Percentiles rank a stretch among this genome's conserved stretches.
Evolutionary conservation across 1,284 basidiomycete genomes (phyloP).

Genomic region (Moesziomyces sp.): DNA sequence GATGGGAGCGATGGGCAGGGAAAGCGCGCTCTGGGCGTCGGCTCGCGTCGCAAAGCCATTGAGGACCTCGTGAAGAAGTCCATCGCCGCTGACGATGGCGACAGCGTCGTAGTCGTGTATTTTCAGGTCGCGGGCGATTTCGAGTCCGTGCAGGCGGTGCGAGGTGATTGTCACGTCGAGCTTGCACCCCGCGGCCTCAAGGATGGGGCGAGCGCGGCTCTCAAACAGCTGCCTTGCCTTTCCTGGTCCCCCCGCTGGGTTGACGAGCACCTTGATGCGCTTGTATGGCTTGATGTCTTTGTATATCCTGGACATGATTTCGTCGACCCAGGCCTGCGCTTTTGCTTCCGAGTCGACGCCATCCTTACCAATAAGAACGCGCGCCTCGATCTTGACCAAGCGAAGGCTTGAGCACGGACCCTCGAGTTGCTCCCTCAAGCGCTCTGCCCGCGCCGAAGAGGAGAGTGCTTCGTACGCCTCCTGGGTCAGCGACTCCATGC

Average conservation of each 20-base stretch:
- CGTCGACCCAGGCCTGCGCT: conserved; percentile 37
- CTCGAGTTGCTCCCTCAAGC: conserved; percentile 45
- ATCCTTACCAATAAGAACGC: conserved; percentile 19
- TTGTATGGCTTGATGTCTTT: conserved; percentile 36
- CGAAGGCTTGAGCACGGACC: conserved; percentile 56
- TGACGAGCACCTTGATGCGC: conserved; percentile 76
- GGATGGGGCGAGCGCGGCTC: conserved; percentile 80
- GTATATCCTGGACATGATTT: conserved; percentile 48
- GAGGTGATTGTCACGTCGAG: conserved; percentile 74
- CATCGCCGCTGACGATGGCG: conserved; percentile 88
- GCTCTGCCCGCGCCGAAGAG: conserved; percentile 16
- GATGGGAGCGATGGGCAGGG: conserved; percentile 82
- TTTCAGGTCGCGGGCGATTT: conserved; percentile 75
- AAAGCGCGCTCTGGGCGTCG: conserved; percentile 78
- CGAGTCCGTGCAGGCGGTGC: conserved; percentile 76
- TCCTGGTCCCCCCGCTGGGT: conserved; percentile 87
- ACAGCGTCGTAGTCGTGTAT: conserved; percentile 76
- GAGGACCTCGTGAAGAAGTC: conserved; percentile 87
- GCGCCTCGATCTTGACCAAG: conserved; percentile 58
- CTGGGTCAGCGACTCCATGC: conserved; percentile 30
- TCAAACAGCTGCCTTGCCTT: conserved; percentile 76
- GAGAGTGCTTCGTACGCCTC: conserved; percentile 20
- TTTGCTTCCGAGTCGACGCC: conserved; percentile 23
- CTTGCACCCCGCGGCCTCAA: conserved; percentile 79
- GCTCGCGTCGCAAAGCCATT: conserved; percentile 85